A percentile compares a stretch with the other conserved stretches of the same genome.
Conservation (phyloP, 495 filamentous ascomycete genomes). For the Xylaria sp. region DNA sequence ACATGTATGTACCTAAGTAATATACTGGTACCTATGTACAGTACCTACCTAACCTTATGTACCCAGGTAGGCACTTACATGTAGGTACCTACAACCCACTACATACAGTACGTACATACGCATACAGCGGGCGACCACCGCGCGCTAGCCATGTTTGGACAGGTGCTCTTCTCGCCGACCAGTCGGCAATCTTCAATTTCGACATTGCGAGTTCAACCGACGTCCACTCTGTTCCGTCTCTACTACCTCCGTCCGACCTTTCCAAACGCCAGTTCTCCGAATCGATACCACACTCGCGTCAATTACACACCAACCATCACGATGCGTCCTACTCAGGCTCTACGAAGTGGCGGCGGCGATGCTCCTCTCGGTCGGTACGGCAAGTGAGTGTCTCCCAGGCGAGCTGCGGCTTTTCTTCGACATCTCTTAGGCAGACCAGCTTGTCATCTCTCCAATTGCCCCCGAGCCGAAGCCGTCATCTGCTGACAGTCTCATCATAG, state of each 20-base stretch:
- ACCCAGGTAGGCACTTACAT: too few species aligned
- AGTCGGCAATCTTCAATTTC: slow-evolving; percentile 35
- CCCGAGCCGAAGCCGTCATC: neutral
- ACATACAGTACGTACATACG: too few species aligned
- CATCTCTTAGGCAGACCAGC: neutral
- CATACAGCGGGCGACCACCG: too few species aligned
- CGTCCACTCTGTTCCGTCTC: slow-evolving; percentile 36
- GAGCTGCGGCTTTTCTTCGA: slow-evolving; percentile 33
- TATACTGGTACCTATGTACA: too few species aligned
- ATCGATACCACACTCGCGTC: slow-evolving; percentile 41
- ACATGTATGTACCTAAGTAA: too few species aligned
- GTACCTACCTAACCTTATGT: too few species aligned
- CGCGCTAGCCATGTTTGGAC: slow-evolving; percentile 12
- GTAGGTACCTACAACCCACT: too few species aligned
- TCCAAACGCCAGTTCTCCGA: slow-evolving; percentile 25
- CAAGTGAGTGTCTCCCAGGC: slow-evolving; percentile 65
- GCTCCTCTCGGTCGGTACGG: slow-evolving; percentile 68
- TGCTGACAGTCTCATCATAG: slow-evolving; percentile 61
- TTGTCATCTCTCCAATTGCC: neutral
- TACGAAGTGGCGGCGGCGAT: slow-evolving; percentile 62
- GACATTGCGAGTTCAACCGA: slow-evolving; percentile 35
- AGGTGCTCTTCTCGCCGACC: slow-evolving; percentile 6
- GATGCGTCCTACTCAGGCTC: slow-evolving; percentile 67
- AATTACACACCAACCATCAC: slow-evolving; percentile 46
- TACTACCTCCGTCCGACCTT: slow-evolving; percentile 27